phyloP scores from a whole-genome alignment of 345 rosid genomes.

The Anacardium occidentale region DNA sequence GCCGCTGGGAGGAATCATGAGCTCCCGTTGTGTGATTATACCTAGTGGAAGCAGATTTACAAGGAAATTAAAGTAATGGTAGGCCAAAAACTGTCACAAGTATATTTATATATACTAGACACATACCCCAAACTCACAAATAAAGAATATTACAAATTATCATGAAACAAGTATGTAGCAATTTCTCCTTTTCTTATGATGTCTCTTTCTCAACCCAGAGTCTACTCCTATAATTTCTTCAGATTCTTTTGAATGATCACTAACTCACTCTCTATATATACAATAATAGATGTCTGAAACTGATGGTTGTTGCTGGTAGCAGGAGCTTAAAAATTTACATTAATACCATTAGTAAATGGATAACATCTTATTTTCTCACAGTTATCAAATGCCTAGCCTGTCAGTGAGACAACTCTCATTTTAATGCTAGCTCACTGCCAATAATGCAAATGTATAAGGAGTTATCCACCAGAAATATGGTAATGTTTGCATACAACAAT shows the following conservation, averaged over 20 bases:
- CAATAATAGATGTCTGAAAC: neutral
- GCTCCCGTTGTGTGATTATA: constrained; percentile 34
- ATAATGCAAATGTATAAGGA: neutral
- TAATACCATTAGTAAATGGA: neutral
- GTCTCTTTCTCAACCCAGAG: neutral
- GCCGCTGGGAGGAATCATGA: constrained; percentile 42
- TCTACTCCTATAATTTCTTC: neutral
- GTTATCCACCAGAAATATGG: neutral
- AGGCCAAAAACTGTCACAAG: neutral
- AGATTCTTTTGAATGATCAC: neutral
- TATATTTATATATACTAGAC: neutral
- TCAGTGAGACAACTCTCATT: neutral
- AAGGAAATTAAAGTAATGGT: neutral
- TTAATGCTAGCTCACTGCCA: neutral
- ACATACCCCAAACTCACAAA: neutral
- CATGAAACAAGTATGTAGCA: neutral
- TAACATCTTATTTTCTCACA: neutral
- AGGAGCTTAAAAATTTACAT: neutral
- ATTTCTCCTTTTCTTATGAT: neutral
- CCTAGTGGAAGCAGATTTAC: constrained; percentile 25
- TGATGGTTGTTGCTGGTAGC: neutral
- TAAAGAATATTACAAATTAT: neutral
- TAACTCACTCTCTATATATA: neutral
- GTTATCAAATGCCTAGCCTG: no score
- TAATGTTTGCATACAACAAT: no score